These are phyloP conservation scores for Brachypodium distachyon DNA, from an alignment of 202 grass and related monocot species.

Conservation along the genomic window DNA sequence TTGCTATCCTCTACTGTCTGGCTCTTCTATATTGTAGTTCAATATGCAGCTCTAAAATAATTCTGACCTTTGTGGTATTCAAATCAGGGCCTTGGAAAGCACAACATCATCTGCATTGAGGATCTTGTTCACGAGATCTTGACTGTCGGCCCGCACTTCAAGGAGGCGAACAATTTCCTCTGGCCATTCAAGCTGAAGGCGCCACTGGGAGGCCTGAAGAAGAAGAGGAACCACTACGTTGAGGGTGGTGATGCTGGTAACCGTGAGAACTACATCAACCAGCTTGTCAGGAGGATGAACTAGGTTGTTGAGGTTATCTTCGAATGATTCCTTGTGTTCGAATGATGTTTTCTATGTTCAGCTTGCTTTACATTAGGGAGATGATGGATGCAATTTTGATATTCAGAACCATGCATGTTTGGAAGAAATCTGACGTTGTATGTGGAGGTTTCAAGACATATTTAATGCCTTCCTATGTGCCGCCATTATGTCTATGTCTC, in stretches of 20 bases:
- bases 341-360: not conserved
- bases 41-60: not conserved
- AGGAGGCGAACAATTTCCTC: constrained; percentile 89
- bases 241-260: constrained; percentile 89
- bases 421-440: not conserved
- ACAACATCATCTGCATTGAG: constrained; percentile 68
- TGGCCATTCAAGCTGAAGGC: constrained; percentile 84
- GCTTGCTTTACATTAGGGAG: not conserved
- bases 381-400: constrained; percentile 28
- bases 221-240: constrained; percentile 85
- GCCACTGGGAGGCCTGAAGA: constrained; percentile 62
- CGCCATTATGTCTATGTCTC: not conserved
- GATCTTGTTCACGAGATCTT: constrained; percentile 83
- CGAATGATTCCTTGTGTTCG: not conserved
- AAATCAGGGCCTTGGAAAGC: constrained; percentile 46
- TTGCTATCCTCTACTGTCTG: too few relatives aligned
- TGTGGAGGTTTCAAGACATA: not conserved
- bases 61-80: not conserved
- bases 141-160: constrained; percentile 70
- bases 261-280: constrained; percentile 74
- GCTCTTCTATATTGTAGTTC: not conserved
- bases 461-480: not conserved
- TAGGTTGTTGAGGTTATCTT: not conserved
- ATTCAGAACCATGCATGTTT: not conserved
- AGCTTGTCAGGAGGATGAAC: constrained; percentile 75